phyloP scores from a whole-genome alignment of 805 yeast species.

The Lipomyces yamanashiensis region DNA sequence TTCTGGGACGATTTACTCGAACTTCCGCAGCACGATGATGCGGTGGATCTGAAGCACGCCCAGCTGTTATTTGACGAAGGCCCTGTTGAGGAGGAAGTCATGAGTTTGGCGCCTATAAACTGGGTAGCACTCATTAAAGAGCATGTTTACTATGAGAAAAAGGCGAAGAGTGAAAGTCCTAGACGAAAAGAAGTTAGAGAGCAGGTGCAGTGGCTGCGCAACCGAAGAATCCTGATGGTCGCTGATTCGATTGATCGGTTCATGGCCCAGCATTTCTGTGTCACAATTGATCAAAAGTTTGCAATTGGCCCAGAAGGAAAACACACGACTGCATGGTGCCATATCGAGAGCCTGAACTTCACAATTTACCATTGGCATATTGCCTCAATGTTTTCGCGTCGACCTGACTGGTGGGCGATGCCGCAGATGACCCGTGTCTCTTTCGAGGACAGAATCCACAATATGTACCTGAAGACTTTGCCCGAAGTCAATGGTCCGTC shows the following conservation, averaged over 20 bases:
- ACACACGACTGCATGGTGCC: constrained; percentile 33
- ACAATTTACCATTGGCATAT: constrained; percentile 33
- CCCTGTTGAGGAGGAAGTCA: not conserved
- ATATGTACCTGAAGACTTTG: constrained; percentile 12
- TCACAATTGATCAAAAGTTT: constrained; percentile 4
- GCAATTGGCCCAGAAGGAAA: constrained; percentile 11
- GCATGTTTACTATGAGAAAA: constrained; percentile 4
- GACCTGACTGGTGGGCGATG: constrained; percentile 35
- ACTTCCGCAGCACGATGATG: not conserved
- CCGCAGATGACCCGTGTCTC: constrained; percentile 22
- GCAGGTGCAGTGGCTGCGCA: constrained; percentile 16
- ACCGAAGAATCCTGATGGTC: constrained; percentile 19
- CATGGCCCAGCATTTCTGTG: constrained; percentile 17
- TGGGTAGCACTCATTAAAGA: not conserved
- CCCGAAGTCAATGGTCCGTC: constrained; percentile 15
- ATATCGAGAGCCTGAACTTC: constrained; percentile 20
- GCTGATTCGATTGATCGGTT: constrained; percentile 30
- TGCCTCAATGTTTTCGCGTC: constrained; percentile 24
- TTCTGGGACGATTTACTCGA: constrained; percentile 12
- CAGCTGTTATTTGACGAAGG: constrained; percentile 1
- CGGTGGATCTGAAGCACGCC: not conserved
- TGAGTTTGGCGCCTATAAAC: not conserved
- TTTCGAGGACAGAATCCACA: constrained; percentile 22
- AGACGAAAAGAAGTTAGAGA: not conserved
- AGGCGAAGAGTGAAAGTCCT: not conserved